A percentile compares a stretch with the other conserved stretches of the same genome.
Conservation (phyloP, 1,284 basidiomycete species). For the Porogramme epimiltina region DNA sequence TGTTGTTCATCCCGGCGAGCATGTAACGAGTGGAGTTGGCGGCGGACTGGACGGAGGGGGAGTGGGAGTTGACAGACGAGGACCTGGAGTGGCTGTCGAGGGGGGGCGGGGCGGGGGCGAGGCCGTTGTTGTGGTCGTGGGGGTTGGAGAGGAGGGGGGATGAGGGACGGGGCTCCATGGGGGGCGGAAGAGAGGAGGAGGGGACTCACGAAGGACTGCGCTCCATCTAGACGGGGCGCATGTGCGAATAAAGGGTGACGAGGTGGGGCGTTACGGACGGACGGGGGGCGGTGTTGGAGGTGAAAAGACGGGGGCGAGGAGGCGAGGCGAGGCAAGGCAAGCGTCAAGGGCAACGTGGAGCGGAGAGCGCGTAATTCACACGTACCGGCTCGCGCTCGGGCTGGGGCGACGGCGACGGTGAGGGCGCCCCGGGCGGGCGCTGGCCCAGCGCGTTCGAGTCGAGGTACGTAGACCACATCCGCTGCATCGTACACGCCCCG, state of each 20-base stretch:
- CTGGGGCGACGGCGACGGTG: constrained; percentile 10
- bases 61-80: constrained; percentile 38
- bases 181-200: neutral
- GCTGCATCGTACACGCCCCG: constrained; percentile 39
- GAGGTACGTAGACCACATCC: constrained; percentile 54
- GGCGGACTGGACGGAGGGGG: constrained; percentile 39
- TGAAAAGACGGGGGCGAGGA: neutral
- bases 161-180: constrained; percentile 10
- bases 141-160: neutral
- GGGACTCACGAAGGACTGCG: constrained; percentile 26
- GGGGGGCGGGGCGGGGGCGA: neutral
- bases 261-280: constrained; percentile 7
- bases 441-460: constrained; percentile 28
- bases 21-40: constrained; percentile 40
- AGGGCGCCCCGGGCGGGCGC: constrained; percentile 9
- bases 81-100: constrained; percentile 33
- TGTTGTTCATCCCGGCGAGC: constrained; percentile 35
- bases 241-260: constrained; percentile 17
- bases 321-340: neutral
- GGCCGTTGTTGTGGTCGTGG: constrained; percentile 6
- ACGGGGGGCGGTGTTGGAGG: constrained; percentile 9
- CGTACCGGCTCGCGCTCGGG: constrained; percentile 21
- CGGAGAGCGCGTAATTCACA: constrained; percentile 18
- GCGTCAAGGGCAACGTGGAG: constrained; percentile 16
- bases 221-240: constrained; percentile 29